phyloP scores from a whole-genome alignment of 2,329 filamentous ascomycete species.

The Calcarisporium arbuscula region DNA sequence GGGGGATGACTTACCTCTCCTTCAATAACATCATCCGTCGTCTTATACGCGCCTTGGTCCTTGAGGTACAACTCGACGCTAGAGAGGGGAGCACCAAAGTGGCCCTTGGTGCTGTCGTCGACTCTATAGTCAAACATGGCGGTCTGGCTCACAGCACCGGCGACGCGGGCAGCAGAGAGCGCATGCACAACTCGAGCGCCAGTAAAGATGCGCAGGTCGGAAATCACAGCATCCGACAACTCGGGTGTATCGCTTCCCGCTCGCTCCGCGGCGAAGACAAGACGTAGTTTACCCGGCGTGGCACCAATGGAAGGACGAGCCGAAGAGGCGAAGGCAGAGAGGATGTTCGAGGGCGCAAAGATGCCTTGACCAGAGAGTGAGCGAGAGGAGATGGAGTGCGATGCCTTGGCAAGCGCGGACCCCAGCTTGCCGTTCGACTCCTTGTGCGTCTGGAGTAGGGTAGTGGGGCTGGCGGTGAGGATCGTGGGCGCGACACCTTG shows the following conservation, averaged over 20 bases:
- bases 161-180: conserved; percentile 74
- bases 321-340: conserved; percentile 49
- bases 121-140: conserved; percentile 81
- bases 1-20: conserved; percentile 51
- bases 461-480: conserved; percentile 69
- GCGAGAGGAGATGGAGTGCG: conserved; percentile 67
- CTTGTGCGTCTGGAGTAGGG: conserved; percentile 61
- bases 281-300: conserved; percentile 66
- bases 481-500: conserved; percentile 74
- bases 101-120: conserved; percentile 34
- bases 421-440: conserved; percentile 54
- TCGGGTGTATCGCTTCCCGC: conserved; percentile 55
- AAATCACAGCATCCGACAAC: conserved; percentile 63
- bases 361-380: conserved; percentile 63
- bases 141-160: conserved; percentile 82
- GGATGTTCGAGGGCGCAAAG: conserved; percentile 51
- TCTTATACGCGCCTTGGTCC: conserved; percentile 54
- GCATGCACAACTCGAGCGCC: conserved; percentile 79
- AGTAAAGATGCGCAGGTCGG: conserved; percentile 76
- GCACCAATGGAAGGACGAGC: conserved; percentile 53
- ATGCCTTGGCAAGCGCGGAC: conserved; percentile 57
- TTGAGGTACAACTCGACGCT: conserved; percentile 71
- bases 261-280: conserved; percentile 74
- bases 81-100: conserved; percentile 79
- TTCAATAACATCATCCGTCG: conserved; percentile 53